phyloP scores from a whole-genome alignment of 441 rosid genomes.

The Eutrema salsugineum region DNA sequence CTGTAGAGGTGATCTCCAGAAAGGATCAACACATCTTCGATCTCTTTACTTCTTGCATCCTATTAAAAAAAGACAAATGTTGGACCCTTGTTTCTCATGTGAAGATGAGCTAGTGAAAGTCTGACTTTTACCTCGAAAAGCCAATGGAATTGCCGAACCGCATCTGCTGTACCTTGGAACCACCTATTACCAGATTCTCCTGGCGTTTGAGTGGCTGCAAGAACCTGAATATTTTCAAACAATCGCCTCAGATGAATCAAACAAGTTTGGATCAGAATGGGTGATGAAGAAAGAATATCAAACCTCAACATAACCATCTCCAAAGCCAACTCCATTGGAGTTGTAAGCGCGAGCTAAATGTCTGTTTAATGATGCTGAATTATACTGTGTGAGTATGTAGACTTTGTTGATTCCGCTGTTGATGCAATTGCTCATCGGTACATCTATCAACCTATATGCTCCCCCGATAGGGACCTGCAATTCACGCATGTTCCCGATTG shows the following conservation, averaged over 20 bases:
- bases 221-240: slow-evolving; percentile 41
- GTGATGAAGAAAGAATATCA: slow-evolving; percentile 3
- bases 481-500: background rate
- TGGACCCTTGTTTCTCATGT: background rate
- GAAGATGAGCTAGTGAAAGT: background rate
- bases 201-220: slow-evolving; percentile 98
- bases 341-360: slow-evolving; percentile 85
- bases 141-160: slow-evolving; percentile 96
- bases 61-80: slow-evolving; percentile 18
- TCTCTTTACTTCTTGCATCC: slow-evolving; percentile 76
- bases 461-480: slow-evolving; percentile 90
- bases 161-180: slow-evolving; percentile 97
- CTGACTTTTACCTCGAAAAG: slow-evolving; percentile 68
- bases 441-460: slow-evolving; percentile 89
- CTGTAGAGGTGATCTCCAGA: slow-evolving; percentile 95
- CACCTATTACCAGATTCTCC: slow-evolving; percentile 85
- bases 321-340: slow-evolving; percentile 67
- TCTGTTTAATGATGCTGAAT: slow-evolving; percentile 85
- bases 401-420: slow-evolving; percentile 91
- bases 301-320: slow-evolving; percentile 85
- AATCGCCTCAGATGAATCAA: background rate
- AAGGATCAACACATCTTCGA: slow-evolving; percentile 87
- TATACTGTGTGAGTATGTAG: slow-evolving; percentile 92
- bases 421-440: slow-evolving; percentile 99
- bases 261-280: background rate